Conservation (phyloP, 352 stramenopile genomes). For the Phytophthora aleatoria region DNA sequence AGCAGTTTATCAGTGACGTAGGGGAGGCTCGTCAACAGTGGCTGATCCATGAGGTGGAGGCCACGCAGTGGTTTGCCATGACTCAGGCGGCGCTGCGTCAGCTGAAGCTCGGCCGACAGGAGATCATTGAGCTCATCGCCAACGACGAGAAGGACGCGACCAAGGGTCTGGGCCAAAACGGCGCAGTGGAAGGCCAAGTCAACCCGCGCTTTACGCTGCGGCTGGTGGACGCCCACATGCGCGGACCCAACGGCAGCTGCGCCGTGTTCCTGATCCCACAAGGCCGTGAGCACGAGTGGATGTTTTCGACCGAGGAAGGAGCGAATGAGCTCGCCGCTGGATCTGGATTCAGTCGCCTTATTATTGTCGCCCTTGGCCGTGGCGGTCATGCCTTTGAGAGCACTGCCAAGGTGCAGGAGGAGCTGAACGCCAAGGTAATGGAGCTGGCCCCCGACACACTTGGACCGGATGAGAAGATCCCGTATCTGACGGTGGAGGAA, state of each 20-base stretch:
- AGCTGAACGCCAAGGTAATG: slow-evolving; percentile 72
- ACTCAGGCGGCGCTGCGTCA: slow-evolving; percentile 53
- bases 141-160: slow-evolving; percentile 38
- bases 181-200: slow-evolving; percentile 27
- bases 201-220: slow-evolving; percentile 63
- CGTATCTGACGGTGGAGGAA: slow-evolving; percentile 76
- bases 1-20: slow-evolving; percentile 40
- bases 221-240: slow-evolving; percentile 53
- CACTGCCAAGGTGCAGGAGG: slow-evolving; percentile 68
- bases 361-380: slow-evolving; percentile 68
- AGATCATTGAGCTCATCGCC: slow-evolving; percentile 61
- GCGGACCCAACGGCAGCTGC: slow-evolving; percentile 60
- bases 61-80: slow-evolving; percentile 67
- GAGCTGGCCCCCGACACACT: slow-evolving; percentile 62
- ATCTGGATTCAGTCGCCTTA: slow-evolving; percentile 74
- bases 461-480: slow-evolving; percentile 53
- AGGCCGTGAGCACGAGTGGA: slow-evolving; percentile 82
- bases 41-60: slow-evolving; percentile 61
- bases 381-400: slow-evolving; percentile 64
- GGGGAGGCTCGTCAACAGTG: slow-evolving; percentile 44
- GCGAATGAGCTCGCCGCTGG: slow-evolving; percentile 59
- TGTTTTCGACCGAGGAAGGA: slow-evolving; percentile 78
- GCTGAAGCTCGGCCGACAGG: slow-evolving; percentile 54
- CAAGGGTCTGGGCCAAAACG: slow-evolving; percentile 11
- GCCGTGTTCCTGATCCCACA: slow-evolving; percentile 82